Evolutionary conservation across 192 early-diverging fungal genomes (phyloP).

Genomic region (Lobosporangium transversale): DNA sequence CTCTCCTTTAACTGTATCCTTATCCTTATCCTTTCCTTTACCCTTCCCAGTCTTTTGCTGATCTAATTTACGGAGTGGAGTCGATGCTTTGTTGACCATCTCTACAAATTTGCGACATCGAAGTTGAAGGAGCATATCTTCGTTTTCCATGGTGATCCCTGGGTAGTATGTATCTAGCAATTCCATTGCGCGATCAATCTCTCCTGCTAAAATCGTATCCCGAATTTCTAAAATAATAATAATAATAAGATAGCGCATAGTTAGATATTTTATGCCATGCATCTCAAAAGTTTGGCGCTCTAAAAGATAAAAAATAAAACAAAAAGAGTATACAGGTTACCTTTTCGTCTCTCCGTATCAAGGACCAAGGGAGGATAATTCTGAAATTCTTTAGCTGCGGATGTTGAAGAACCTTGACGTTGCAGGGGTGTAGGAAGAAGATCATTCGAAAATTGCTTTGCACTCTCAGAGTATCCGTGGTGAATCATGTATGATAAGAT

Average conservation of each 20-base stretch:
- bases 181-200: conserved; percentile 80
- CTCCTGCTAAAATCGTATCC: conserved; percentile 69
- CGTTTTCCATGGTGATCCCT: conserved; percentile 66
- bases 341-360: conserved; percentile 41
- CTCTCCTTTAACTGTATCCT: no score
- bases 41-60: conserved; percentile 14
- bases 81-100: conserved; percentile 65
- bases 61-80: conserved; percentile 33
- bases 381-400: neutral
- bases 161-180: conserved; percentile 77
- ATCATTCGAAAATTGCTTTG: conserved; percentile 69
- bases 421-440: conserved; percentile 6
- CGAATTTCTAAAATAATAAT: conserved; percentile 47
- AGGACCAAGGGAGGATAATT: neutral
- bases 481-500: conserved; percentile 87
- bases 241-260: no score
- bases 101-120: conserved; percentile 90
- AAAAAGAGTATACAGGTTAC: no score
- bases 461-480: conserved; percentile 83
- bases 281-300: no score
- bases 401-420: neutral
- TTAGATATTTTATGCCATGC: no score
- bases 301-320: neutral
- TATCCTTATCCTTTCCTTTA: conserved; percentile 2
- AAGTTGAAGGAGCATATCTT: conserved; percentile 78